Percentiles rank a stretch among this genome's conserved stretches.
phyloP scores from a whole-genome alignment of 768 basidiomycete species.

The Serendipita indica region DNA sequence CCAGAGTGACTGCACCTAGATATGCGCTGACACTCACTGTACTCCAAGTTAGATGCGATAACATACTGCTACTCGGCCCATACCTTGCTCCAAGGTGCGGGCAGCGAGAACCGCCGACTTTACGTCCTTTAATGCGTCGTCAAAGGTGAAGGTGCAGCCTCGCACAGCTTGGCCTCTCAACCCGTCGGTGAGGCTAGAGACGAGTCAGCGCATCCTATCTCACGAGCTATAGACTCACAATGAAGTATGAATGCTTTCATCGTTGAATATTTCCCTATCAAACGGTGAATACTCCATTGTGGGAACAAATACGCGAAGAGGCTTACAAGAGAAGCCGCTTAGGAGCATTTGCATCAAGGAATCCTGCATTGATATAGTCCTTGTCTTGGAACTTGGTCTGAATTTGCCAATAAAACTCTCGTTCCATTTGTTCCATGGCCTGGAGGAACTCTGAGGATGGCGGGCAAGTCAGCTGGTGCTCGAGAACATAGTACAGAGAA shows the following conservation, averaged over 20 bases:
- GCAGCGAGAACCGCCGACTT: constrained; percentile 53
- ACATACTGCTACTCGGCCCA: constrained; percentile 27
- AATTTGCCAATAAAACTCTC: constrained; percentile 50
- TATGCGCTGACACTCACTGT: constrained; percentile 25
- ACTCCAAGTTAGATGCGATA: constrained; percentile 26
- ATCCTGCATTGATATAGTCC: constrained; percentile 55
- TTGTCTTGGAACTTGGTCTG: constrained; percentile 45
- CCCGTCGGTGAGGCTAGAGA: constrained; percentile 34
- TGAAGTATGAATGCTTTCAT: constrained; percentile 45
- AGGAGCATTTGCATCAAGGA: constrained; percentile 36
- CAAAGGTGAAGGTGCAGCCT: constrained; percentile 56
- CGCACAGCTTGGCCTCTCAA: constrained; percentile 40
- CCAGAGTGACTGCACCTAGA: constrained; percentile 51
- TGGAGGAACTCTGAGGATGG: constrained; percentile 47
- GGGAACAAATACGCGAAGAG: neutral
- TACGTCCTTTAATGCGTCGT: constrained; percentile 45
- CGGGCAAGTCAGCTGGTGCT: neutral
- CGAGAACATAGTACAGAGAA: neutral
- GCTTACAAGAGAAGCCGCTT: constrained; percentile 38
- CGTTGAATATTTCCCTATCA: constrained; percentile 33
- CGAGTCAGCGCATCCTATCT: neutral
- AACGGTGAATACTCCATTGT: no score
- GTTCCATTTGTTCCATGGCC: constrained; percentile 64
- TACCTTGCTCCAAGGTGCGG: constrained; percentile 60
- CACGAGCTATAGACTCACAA: constrained; percentile 10